Conservation (phyloP, 1,139 yeast genomes). For the Diutina siamensis region DNA sequence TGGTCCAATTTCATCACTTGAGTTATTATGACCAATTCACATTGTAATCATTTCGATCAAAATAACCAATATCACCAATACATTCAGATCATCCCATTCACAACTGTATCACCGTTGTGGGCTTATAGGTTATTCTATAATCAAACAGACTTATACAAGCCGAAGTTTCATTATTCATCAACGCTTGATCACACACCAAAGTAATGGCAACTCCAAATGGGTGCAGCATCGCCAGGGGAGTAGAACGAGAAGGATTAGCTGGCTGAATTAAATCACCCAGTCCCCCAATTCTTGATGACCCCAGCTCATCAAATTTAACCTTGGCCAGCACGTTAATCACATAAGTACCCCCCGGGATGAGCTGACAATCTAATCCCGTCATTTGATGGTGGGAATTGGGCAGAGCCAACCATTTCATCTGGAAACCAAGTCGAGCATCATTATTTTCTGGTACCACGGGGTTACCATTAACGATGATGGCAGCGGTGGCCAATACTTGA, state of each 20-base stretch:
- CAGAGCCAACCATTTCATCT: conserved; percentile 50
- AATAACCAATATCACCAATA: too few species aligned
- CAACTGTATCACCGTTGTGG: too few species aligned
- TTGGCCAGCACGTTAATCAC: conserved; percentile 49
- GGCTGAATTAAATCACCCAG: conserved; percentile 33
- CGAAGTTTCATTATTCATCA: conserved; percentile 28
- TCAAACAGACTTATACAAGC: conserved; percentile 46
- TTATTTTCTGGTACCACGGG: conserved; percentile 32
- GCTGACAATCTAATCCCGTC: conserved; percentile 53
- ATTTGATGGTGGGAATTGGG: conserved; percentile 55
- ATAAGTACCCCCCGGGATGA: conserved; percentile 56
- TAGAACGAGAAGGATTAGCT: conserved; percentile 9
- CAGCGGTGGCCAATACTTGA: conserved; percentile 32
- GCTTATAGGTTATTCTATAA: conserved; percentile 55
- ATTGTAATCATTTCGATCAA: too few species aligned
- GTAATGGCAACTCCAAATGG: conserved; percentile 58
- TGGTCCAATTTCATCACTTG: too few species aligned
- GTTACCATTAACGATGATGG: conserved; percentile 52
- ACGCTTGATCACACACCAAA: conserved; percentile 46
- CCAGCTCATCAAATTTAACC: conserved; percentile 66
- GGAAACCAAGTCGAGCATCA: conserved; percentile 47
- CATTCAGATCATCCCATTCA: too few species aligned
- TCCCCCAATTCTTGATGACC: conserved; percentile 51
- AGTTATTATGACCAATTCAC: too few species aligned
- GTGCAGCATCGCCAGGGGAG: conserved; percentile 21